These are phyloP conservation scores for Dimargaris cristalligena DNA, from an alignment of 192 early-diverging fungal genomes.

Conservation along the genomic window DNA sequence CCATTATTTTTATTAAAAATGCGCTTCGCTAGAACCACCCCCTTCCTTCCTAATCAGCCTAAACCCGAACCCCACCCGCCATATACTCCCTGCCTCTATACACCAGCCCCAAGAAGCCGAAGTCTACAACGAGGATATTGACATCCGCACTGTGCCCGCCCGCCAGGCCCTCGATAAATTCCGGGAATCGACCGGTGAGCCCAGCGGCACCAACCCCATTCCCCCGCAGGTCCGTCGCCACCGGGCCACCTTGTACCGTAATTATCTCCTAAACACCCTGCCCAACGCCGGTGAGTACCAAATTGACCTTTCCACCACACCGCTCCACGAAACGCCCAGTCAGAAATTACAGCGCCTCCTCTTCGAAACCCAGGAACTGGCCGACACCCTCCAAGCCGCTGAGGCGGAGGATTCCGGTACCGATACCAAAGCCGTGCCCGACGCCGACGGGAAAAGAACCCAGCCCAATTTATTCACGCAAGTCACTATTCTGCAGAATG, in stretches of 20 bases:
- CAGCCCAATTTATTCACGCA: slow-evolving; percentile 17
- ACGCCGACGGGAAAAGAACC: slow-evolving; percentile 6
- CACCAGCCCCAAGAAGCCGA: slow-evolving; percentile 18
- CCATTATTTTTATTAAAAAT: too few relatives aligned
- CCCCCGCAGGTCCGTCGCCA: background rate
- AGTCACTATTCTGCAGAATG: slow-evolving; percentile 17
- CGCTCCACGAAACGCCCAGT: slow-evolving; percentile 47
- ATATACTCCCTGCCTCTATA: too few relatives aligned
- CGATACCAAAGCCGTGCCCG: slow-evolving; percentile 11
- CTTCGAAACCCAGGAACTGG: slow-evolving; percentile 69
- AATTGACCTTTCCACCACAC: background rate
- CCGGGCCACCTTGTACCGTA: background rate
- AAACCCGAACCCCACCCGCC: too few relatives aligned
- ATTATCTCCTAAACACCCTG: background rate
- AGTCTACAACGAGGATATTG: slow-evolving; percentile 42
- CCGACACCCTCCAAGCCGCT: slow-evolving; percentile 31
- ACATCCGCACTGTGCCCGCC: slow-evolving; percentile 30
- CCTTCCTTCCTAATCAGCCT: too few relatives aligned
- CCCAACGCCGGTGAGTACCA: slow-evolving; percentile 4
- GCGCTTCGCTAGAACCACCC: too few relatives aligned
- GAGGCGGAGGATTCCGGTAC: background rate
- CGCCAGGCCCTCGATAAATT: slow-evolving; percentile 39
- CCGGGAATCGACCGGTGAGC: slow-evolving; percentile 35
- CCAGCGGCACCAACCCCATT: background rate
- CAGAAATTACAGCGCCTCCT: slow-evolving; percentile 62